These are phyloP conservation scores for Stagonosporopsis vannaccii DNA, from an alignment of 2,329 filamentous ascomycete genomes.

Conservation along the genomic window DNA sequence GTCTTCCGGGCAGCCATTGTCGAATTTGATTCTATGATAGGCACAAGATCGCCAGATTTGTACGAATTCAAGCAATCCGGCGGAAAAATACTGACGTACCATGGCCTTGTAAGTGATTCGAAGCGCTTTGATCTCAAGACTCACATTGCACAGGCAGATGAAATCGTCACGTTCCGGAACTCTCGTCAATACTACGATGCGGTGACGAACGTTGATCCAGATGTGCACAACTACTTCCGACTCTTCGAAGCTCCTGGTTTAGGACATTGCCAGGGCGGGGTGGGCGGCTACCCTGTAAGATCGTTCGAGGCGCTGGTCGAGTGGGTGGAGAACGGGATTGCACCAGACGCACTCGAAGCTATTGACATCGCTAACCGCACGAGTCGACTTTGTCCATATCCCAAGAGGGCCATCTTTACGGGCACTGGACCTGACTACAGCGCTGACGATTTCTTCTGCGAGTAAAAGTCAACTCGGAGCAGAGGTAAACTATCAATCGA, in stretches of 20 bases:
- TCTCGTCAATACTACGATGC: constrained; percentile 24
- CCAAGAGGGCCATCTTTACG: constrained; percentile 10
- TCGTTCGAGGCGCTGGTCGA: constrained; percentile 38
- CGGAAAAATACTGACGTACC: constrained; percentile 37
- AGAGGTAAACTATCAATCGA: background rate
- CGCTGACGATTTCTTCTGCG: background rate
- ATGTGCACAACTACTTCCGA: constrained; percentile 33
- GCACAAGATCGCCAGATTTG: constrained; percentile 27
- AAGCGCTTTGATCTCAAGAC: background rate
- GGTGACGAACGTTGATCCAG: constrained; percentile 16
- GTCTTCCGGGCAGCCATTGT: constrained; percentile 14
- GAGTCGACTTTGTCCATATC: constrained; percentile 29
- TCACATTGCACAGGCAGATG: constrained; percentile 12
- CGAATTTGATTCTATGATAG: constrained; percentile 24
- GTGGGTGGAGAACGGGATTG: constrained; percentile 38
- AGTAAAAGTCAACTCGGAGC: background rate
- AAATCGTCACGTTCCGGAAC: constrained; percentile 10
- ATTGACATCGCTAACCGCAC: constrained; percentile 14
- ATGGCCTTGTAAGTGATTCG: constrained; percentile 24
- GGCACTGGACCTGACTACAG: constrained; percentile 1
- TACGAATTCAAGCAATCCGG: constrained; percentile 24
- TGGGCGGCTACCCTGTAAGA: constrained; percentile 37
- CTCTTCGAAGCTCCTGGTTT: constrained; percentile 34
- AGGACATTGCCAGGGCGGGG: constrained; percentile 29
- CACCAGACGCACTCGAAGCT: constrained; percentile 24